Base-by-base conservation (phyloP, 345 rosid species). In the Tarenaya hassleriana region DNA sequence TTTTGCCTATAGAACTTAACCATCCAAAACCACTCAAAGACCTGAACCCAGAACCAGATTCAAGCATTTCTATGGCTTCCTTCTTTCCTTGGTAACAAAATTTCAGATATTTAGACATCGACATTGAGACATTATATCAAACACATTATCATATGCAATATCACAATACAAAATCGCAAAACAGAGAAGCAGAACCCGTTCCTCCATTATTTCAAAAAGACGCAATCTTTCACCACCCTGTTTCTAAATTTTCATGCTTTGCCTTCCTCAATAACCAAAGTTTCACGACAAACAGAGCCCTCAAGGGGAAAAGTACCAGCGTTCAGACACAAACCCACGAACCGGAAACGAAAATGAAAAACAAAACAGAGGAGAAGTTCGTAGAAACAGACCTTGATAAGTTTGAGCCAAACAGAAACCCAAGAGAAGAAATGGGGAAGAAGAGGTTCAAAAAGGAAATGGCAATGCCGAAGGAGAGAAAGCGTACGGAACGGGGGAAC, bases 51-150 rank as follows among this genome's bases (percentile, higher is more conserved):
- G 38, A 14, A 18, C 49, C 35, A 55, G 44, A 34, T 13, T 49
- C 51, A 45, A 52, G 21, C 39, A 50, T 32, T n/a, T 55, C 56
- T n/a, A n/a, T n/a, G n/a, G n/a, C 61, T 63, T 16, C 29, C 13
- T 33, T 4, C 32, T 12, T 27, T 11, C 21, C 56, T 61, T 62
- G 67, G n/a, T n/a, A n/a, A n/a, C n/a, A 31, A 62, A 39, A 41
- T 40, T 31, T 56, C 39, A 63, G 8, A 63, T 18, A 38, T 18
- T 10, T 16, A 52, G 42, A 41, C 33, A 34, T 17, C 27, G 18
- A 32, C 39, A 54, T 20, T 15, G 55, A 46, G 67, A 55, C 62
- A 62, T 47, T 63, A 7, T 56, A 48, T 56, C 38, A 34, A 41
- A 56, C 57, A 64, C 27, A 21, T 10, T 50, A 64, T 56, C 14